Conservation (phyloP, 768 basidiomycete genomes). For the Leucocoprinus sp. region DNA sequence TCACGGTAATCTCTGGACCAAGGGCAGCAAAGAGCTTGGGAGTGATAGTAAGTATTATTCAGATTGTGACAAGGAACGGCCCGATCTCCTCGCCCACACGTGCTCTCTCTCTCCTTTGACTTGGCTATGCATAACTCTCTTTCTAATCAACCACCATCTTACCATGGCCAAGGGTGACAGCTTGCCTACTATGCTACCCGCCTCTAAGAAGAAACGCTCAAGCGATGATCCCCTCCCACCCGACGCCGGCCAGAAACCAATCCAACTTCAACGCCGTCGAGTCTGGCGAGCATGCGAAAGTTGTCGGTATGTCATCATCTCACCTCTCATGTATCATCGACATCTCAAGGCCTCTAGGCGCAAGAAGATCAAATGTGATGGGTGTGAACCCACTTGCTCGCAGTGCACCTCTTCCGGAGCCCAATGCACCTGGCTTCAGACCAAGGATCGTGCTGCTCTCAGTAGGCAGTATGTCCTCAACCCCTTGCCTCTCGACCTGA, state of each 20-base stretch:
- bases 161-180: conserved; percentile 46
- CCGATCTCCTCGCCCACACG: conserved; percentile 20
- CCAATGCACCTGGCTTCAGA: conserved; percentile 84
- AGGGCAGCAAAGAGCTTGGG: background rate
- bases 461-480: conserved; percentile 69
- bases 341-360: conserved; percentile 38
- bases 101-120: conserved; percentile 21
- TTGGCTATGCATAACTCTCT: conserved; percentile 16
- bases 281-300: conserved; percentile 90
- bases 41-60: conserved; percentile 3
- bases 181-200: conserved; percentile 38
- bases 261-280: conserved; percentile 69
- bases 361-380: conserved; percentile 93
- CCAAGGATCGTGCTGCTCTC: conserved; percentile 82
- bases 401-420: conserved; percentile 71
- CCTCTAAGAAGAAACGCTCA: conserved; percentile 69
- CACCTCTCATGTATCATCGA: conserved; percentile 14
- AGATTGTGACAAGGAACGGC: conserved; percentile 3
- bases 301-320: conserved; percentile 54
- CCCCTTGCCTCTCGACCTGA: conserved; percentile 1
- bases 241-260: conserved; percentile 58
- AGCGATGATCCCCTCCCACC: conserved; percentile 50
- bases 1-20: background rate
- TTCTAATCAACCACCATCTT: conserved; percentile 17
- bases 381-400: conserved; percentile 77